Evolutionary conservation across 306 rosid species (phyloP).

Genomic region (Glycine tomentella): DNA sequence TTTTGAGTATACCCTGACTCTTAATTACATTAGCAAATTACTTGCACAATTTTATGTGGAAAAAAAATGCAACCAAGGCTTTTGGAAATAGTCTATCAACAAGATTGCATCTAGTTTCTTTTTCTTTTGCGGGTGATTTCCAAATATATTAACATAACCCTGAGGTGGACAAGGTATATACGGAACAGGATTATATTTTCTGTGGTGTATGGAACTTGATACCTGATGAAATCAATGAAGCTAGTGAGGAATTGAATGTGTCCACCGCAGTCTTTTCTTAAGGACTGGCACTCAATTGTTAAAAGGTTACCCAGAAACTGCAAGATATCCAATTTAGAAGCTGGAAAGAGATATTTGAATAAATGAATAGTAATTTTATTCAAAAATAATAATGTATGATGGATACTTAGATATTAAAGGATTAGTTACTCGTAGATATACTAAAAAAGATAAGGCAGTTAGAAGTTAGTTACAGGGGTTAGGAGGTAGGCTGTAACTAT

Average conservation of each 20-base stretch:
- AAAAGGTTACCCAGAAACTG: constrained; percentile 41
- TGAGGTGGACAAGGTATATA: background rate
- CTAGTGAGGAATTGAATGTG: constrained; percentile 80
- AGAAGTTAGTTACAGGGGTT: no score
- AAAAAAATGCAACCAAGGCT: background rate
- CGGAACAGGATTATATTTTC: constrained; percentile 13
- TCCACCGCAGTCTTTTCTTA: constrained; percentile 87
- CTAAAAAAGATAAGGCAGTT: no score
- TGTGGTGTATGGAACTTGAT: constrained; percentile 20
- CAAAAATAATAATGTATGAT: background rate
- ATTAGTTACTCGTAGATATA: no score
- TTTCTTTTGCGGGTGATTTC: background rate
- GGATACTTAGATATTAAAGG: no score
- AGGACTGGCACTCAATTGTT: constrained; percentile 83
- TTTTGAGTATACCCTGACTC: background rate
- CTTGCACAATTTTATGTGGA: background rate
- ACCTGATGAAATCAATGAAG: constrained; percentile 67
- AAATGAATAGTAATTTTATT: background rate
- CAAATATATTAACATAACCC: background rate
- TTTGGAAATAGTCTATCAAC: background rate
- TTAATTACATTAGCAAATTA: background rate
- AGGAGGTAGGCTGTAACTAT: no score
- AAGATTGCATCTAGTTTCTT: background rate
- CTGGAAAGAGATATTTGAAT: background rate
- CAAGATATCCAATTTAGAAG: constrained; percentile 49